Evolutionary conservation across 2,329 filamentous ascomycete species (phyloP).

Genomic region (Arthrobotrys conoides): DNA sequence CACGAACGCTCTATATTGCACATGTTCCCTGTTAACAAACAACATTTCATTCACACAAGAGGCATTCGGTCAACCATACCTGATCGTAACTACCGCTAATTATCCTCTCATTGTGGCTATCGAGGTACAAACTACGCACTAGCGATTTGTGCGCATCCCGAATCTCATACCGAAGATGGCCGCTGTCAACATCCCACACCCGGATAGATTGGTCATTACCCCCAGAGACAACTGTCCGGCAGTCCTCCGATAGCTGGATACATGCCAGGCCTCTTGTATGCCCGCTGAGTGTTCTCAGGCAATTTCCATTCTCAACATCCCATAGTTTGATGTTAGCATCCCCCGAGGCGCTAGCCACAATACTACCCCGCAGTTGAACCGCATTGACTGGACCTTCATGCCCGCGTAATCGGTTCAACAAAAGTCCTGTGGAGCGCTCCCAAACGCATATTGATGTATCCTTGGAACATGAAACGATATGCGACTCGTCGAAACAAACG

Average conservation of each 20-base stretch:
- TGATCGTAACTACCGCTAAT: constrained; percentile 95
- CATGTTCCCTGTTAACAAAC: background rate
- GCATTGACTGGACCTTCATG: constrained; percentile 95
- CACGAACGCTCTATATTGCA: constrained; percentile 26
- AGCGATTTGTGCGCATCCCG: constrained; percentile 87
- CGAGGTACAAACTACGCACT: constrained; percentile 90
- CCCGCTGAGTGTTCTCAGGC: constrained; percentile 89
- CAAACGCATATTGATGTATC: constrained; percentile 94
- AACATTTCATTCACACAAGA: no score
- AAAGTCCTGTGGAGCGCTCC: constrained; percentile 83
- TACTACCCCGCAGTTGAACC: constrained; percentile 92
- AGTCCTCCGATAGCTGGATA: constrained; percentile 95
- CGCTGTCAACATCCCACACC: constrained; percentile 94
- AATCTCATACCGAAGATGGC: constrained; percentile 77
- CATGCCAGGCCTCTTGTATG: constrained; percentile 95
- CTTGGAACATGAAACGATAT: constrained; percentile 98
- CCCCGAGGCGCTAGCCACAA: constrained; percentile 91
- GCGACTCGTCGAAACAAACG: constrained; percentile 89
- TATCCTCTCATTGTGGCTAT: constrained; percentile 86
- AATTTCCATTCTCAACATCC: constrained; percentile 90
- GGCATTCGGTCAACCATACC: constrained; percentile 68
- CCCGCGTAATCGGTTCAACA: constrained; percentile 84
- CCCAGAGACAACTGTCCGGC: constrained; percentile 90
- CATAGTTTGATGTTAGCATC: constrained; percentile 95
- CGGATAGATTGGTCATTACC: constrained; percentile 97